A percentile compares a stretch with the other conserved stretches of the same genome.
Evolutionary conservation across 73 alveolate species (phyloP).

Genomic region (Paramecium biaurelia): DNA sequence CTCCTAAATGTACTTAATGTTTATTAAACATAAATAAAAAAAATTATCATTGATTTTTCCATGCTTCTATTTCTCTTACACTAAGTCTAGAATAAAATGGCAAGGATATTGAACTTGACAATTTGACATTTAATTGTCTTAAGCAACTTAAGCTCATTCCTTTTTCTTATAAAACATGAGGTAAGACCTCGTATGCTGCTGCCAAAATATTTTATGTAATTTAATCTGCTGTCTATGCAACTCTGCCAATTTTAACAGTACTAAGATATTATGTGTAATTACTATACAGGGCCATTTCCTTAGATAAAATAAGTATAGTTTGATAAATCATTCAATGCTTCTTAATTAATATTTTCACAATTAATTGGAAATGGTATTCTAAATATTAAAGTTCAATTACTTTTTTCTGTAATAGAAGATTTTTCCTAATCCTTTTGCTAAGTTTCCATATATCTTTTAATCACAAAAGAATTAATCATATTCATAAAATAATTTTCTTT

Average conservation of each 20-base stretch:
- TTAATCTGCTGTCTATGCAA: conserved; percentile 27
- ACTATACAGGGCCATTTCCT: conserved; percentile 67
- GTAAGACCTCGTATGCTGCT: background rate
- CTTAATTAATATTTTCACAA: conserved; percentile 43
- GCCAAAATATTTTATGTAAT: conserved; percentile 4
- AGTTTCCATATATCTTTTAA: conserved; percentile 76
- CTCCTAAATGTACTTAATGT: background rate
- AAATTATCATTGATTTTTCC: background rate
- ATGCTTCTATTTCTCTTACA: conserved; percentile 31
- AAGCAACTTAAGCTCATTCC: conserved; percentile 37
- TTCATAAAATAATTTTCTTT: conserved; percentile 71
- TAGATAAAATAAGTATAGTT: conserved; percentile 49
- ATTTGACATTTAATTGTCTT: background rate
- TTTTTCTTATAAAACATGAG: background rate
- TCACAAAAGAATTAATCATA: conserved; percentile 90
- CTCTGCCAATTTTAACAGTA: conserved; percentile 46
- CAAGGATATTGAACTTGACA: background rate
- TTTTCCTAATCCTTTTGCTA: conserved; percentile 84
- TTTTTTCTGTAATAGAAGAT: conserved; percentile 85
- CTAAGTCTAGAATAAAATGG: background rate
- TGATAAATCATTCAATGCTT: conserved; percentile 27
- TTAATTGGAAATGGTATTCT: conserved; percentile 59
- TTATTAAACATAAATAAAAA: background rate
- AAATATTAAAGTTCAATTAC: conserved; percentile 10
- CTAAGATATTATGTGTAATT: background rate